A percentile compares a stretch with the other conserved stretches of the same genome.
phyloP scores from a whole-genome alignment of 352 stramenopile species.

The Globisporangium apiculatum region DNA sequence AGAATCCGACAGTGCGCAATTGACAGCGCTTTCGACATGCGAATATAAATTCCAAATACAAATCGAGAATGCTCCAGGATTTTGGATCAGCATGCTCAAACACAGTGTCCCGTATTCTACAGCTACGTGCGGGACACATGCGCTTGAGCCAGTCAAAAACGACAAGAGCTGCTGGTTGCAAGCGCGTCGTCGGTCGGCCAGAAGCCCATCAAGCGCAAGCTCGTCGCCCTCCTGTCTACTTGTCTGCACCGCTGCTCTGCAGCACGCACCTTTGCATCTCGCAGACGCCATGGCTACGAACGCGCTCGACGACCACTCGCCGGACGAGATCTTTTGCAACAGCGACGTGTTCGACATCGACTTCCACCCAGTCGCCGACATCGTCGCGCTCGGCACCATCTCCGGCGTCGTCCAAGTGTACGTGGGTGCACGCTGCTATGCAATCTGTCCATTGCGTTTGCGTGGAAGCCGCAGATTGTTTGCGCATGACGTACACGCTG shows the following conservation, averaged over 20 bases:
- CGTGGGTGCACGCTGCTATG: conserved; percentile 9
- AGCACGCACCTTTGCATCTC: conserved; percentile 1
- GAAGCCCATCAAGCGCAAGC: not conserved
- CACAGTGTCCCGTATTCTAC: too few species aligned
- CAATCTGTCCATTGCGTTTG: too few species aligned
- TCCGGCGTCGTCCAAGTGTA: conserved; percentile 79
- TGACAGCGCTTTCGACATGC: too few species aligned
- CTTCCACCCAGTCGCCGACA: conserved; percentile 69
- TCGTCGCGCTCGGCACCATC: conserved; percentile 71
- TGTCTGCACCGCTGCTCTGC: too few species aligned
- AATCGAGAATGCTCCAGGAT: too few species aligned
- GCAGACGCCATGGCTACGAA: conserved; percentile 26
- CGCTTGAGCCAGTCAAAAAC: conserved; percentile 22
- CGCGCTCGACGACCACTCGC: conserved; percentile 70
- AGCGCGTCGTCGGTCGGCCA: not conserved
- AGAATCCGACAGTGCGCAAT: too few species aligned
- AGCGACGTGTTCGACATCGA: conserved; percentile 82
- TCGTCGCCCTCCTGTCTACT: not conserved
- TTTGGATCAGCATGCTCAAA: too few species aligned
- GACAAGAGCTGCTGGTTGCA: conserved; percentile 5
- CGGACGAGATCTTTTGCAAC: conserved; percentile 67
- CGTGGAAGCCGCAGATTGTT: too few species aligned
- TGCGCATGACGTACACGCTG: too few species aligned
- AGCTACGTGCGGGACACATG: not conserved
- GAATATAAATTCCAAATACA: not conserved